phyloP scores from a whole-genome alignment of 2,329 filamentous ascomycete genomes.

The Sclerotiophoma versabilis region DNA sequence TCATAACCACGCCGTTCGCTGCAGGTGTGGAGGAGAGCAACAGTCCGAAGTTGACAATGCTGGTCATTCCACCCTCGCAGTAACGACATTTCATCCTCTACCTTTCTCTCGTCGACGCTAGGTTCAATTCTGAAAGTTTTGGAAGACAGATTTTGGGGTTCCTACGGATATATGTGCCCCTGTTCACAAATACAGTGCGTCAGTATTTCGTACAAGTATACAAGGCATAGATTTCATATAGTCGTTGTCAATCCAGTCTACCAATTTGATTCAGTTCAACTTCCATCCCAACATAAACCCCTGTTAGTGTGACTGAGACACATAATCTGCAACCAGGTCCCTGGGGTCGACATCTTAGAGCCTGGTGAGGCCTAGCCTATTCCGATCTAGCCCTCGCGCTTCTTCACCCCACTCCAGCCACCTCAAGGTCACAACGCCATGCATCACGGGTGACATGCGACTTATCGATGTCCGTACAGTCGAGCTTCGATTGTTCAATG shows the following conservation, averaged over 20 bases:
- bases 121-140: too few relatives aligned
- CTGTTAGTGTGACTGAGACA: not conserved
- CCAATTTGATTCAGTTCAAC: not conserved
- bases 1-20: constrained; percentile 15
- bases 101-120: not conserved
- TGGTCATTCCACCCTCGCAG: not conserved
- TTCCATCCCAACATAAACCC: not conserved
- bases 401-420: not conserved
- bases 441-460: constrained; percentile 28
- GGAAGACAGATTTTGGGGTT: too few relatives aligned
- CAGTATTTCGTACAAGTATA: not conserved
- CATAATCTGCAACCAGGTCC: not conserved
- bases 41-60: not conserved
- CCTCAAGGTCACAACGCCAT: not conserved
- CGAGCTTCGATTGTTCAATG: constrained; percentile 30
- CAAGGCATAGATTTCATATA: not conserved
- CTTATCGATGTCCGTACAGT: constrained; percentile 35
- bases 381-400: not conserved
- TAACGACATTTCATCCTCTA: not conserved
- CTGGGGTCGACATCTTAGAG: not conserved
- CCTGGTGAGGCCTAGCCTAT: not conserved
- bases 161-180: not conserved
- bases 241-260: not conserved
- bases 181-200: not conserved
- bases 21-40: not conserved